Evolutionary conservation across 2,329 filamentous ascomycete genomes (phyloP).

Genomic region (Byssoonygena ceratinophila): DNA sequence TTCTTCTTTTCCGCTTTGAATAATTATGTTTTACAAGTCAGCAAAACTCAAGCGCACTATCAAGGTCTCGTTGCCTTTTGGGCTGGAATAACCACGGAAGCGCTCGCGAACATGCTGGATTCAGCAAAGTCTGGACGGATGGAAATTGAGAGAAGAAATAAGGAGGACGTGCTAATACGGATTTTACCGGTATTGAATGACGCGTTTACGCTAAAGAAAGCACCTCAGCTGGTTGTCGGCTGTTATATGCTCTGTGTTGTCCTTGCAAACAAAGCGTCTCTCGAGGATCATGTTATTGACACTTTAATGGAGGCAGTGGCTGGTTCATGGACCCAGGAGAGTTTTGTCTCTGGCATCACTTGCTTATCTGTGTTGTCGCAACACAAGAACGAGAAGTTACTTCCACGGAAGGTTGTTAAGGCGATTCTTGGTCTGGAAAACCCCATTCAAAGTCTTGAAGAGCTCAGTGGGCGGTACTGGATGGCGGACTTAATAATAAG

Average conservation of each 20-base stretch:
- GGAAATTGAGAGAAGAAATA: constrained; percentile 66
- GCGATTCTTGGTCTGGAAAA: constrained; percentile 30
- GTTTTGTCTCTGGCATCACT: constrained; percentile 60
- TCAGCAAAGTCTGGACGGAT: constrained; percentile 62
- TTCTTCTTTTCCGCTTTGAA: constrained; percentile 68
- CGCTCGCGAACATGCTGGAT: constrained; percentile 72
- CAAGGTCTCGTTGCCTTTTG: constrained; percentile 76
- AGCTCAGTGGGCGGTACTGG: constrained; percentile 27
- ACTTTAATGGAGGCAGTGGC: constrained; percentile 84
- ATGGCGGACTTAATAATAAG: constrained; percentile 29
- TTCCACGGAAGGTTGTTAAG: constrained; percentile 61
- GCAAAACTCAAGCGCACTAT: constrained; percentile 61
- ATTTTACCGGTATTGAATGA: constrained; percentile 62
- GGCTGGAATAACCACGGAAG: constrained; percentile 78
- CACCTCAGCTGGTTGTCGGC: constrained; percentile 68
- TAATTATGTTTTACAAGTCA: constrained; percentile 63
- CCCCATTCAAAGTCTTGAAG: constrained; percentile 25
- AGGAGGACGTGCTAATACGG: constrained; percentile 63
- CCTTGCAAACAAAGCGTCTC: constrained; percentile 67
- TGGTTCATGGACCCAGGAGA: constrained; percentile 63
- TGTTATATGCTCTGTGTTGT: constrained; percentile 87
- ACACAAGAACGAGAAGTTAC: constrained; percentile 57
- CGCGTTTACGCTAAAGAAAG: constrained; percentile 62
- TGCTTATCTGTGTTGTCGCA: constrained; percentile 75
- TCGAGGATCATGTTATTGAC: constrained; percentile 70